A percentile compares a stretch with the other conserved stretches of the same genome.
phyloP scores from a whole-genome alignment of 2,329 filamentous ascomycete species.

The Zymoseptoria brevis region DNA sequence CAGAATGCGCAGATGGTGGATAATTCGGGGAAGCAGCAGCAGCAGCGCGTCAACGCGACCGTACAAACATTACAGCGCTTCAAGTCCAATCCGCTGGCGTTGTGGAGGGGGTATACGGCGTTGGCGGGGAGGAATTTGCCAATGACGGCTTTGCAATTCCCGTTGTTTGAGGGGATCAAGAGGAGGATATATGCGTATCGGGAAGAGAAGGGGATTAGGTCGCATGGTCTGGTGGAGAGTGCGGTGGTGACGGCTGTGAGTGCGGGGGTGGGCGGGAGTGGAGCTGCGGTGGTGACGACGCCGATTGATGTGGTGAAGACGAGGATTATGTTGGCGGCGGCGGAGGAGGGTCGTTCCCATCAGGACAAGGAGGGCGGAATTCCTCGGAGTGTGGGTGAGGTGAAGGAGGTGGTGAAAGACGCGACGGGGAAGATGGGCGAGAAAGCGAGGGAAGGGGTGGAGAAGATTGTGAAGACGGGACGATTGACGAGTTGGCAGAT shows the following conservation, averaged over 20 bases:
- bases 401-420: slow-evolving; percentile 28
- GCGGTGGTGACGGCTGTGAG: slow-evolving; percentile 63
- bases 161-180: slow-evolving; percentile 69
- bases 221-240: slow-evolving; percentile 52
- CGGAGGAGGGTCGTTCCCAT: slow-evolving; percentile 26
- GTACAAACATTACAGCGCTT: slow-evolving; percentile 52
- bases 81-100: slow-evolving; percentile 46
- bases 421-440: slow-evolving; percentile 34
- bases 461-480: slow-evolving; percentile 24
- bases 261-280: slow-evolving; percentile 63
- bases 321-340: slow-evolving; percentile 69
- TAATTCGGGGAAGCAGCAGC: slow-evolving; percentile 8
- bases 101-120: slow-evolving; percentile 68
- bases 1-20: slow-evolving; percentile 84
- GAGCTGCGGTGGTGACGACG: slow-evolving; percentile 76
- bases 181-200: slow-evolving; percentile 42
- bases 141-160: slow-evolving; percentile 83
- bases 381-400: slow-evolving; percentile 12
- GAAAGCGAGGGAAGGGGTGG: slow-evolving; percentile 22
- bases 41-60: slow-evolving; percentile 39
- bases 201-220: slow-evolving; percentile 31
- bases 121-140: slow-evolving; percentile 76
- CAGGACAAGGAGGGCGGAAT: background rate
- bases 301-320: slow-evolving; percentile 88
- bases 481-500: slow-evolving; percentile 47